Evolutionary conservation across 2,329 filamentous ascomycete genomes (phyloP).

Genomic region (Teratosphaeria nubilosa): DNA sequence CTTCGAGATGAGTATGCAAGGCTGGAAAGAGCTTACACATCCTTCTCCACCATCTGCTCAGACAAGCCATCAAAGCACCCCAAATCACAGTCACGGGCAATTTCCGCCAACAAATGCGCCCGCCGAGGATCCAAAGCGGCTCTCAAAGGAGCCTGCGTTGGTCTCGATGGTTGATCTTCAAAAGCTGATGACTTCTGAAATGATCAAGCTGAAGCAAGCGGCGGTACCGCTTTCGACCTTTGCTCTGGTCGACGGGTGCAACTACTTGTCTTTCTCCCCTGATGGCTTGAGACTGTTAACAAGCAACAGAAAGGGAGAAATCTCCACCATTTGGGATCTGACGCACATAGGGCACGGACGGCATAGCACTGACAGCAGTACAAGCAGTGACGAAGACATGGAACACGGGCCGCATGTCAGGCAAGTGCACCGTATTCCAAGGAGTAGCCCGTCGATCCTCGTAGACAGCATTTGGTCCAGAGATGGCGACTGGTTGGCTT

Average conservation of each 20-base stretch:
- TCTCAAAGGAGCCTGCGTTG: conserved; percentile 56
- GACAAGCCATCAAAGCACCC: conserved; percentile 7
- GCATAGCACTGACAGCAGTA: conserved; percentile 11
- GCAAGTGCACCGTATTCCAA: conserved; percentile 77
- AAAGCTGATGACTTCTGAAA: conserved; percentile 39
- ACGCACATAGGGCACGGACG: conserved; percentile 45
- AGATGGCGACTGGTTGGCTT: conserved; percentile 70
- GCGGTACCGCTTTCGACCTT: conserved; percentile 61
- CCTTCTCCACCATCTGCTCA: conserved; percentile 19
- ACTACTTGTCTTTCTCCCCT: conserved; percentile 69
- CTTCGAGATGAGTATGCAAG: conserved; percentile 64
- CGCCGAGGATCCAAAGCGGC: conserved; percentile 43
- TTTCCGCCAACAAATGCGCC: conserved; percentile 70
- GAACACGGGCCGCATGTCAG: conserved; percentile 48
- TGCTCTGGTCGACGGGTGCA: conserved; percentile 61
- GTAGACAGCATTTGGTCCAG: conserved; percentile 85
- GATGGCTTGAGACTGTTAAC: conserved; percentile 65
- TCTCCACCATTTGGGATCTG: conserved; percentile 73
- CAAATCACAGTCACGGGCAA: conserved; percentile 9
- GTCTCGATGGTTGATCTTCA: conserved; percentile 67
- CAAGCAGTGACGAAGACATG: conserved; percentile 4
- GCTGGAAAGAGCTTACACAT: conserved; percentile 75
- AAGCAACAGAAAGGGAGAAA: conserved; percentile 72
- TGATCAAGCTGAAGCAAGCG: conserved; percentile 40
- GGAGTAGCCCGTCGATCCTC: conserved; percentile 84